Evolutionary conservation across 2,329 filamentous ascomycete species (phyloP), one percentile per base, ranked within the genome.

Genomic region (Tolypocladium amazonense): DNA sequence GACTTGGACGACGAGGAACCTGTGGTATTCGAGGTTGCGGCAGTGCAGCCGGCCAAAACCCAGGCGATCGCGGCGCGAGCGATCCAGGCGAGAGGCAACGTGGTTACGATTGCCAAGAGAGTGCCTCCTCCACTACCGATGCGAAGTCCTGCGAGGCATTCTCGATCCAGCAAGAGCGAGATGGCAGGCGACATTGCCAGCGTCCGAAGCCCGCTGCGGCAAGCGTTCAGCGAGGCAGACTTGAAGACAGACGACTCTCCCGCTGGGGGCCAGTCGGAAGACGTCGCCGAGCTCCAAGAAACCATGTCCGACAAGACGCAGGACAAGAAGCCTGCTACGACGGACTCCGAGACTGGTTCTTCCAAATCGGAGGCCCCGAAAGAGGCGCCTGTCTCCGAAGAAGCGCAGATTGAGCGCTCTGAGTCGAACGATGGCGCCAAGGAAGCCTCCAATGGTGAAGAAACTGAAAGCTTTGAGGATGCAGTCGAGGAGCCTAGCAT

Each of bases 31-130:
- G 86, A 90, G 66, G 82, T 90, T 58, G 84, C 81, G 5, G 78
- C 83, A 20, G 77, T 81, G 25, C 80, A 84, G 62, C 80, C 81
- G 20, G 76, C 84, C 20, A 68, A 71, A 47, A 79, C 81, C 8
- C 81, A 85, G 58, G 81, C 84, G 47, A 77, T 85, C 56, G 81
- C 83, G 2, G 85, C 88, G 1, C 84, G 88, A 58, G 81, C 85
- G 59, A 85, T 92, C 60, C 80, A 82, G 37, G 88, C 85, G 45
- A 88, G 89, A 68, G 90, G 91, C 30, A 88, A 88, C 57, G 78
- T 97, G 57, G 90, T 97, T 35, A 92, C 85, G 54, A 96, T 97
- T 61, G 86, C 89, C 15, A 95, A 93, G 75, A 83, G 91, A 41
- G 74, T 87, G 1, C 84, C 90, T 1, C 92, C 92, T 1, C 86